Conservation (phyloP, 352 stramenopile species). For the Pythium biforme region DNA sequence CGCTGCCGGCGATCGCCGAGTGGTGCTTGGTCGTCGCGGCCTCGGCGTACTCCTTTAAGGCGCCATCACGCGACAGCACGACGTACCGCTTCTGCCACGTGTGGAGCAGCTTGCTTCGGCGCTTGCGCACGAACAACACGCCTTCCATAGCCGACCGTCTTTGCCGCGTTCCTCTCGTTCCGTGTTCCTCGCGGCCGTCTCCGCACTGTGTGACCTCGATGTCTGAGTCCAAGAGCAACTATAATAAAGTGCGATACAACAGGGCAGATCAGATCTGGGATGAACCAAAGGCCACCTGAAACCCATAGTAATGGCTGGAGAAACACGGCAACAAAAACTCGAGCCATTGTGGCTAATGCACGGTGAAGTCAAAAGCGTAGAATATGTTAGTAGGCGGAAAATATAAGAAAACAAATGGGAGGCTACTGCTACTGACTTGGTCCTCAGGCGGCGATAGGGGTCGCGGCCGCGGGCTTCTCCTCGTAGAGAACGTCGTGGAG, state of each 20-base stretch:
- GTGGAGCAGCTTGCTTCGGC: conserved; percentile 54
- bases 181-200: neutral
- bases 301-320: neutral
- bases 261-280: conserved; percentile 30
- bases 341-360: too few species aligned
- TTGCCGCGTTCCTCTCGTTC: neutral
- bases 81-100: conserved; percentile 75
- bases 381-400: neutral
- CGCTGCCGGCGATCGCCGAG: conserved; percentile 30
- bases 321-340: neutral
- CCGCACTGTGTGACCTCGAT: neutral
- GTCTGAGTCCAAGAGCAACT: conserved; percentile 15
- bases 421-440: neutral
- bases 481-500: conserved; percentile 22
- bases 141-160: conserved; percentile 40
- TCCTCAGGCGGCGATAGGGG: conserved; percentile 16
- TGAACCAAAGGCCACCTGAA: neutral
- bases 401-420: neutral
- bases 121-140: conserved; percentile 49
- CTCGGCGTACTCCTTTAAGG: conserved; percentile 51
- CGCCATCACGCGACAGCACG: conserved; percentile 44
- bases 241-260: too few species aligned
- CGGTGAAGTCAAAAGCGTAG: neutral
- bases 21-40: conserved; percentile 17
- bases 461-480: conserved; percentile 18